A percentile compares a stretch with the other conserved stretches of the same genome.
Conservation (phyloP, 139 green algal species). For the Eudorina sp. region DNA sequence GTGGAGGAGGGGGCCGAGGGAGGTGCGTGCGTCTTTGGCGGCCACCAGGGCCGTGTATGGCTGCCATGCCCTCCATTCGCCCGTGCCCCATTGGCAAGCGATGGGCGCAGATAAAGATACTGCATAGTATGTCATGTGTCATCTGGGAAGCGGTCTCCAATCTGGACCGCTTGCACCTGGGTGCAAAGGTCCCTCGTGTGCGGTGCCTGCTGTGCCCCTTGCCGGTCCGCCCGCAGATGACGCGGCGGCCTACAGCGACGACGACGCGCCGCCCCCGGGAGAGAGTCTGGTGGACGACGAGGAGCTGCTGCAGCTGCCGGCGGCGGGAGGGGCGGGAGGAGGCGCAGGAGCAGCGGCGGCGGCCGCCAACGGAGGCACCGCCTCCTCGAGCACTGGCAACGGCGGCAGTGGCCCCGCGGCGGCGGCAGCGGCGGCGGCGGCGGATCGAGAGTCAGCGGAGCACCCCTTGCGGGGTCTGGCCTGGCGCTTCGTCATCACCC, state of each 20-base stretch:
- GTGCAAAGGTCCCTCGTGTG: too few species aligned
- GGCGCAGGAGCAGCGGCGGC: background rate
- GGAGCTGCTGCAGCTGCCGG: background rate
- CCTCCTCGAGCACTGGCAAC: too few species aligned
- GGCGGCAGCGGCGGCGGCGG: background rate
- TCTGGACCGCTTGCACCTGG: too few species aligned
- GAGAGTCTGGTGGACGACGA: background rate
- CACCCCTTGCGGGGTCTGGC: background rate
- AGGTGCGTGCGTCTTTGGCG: too few species aligned
- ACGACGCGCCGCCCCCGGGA: slow-evolving; percentile 14
- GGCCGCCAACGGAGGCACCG: background rate
- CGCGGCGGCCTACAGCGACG: slow-evolving; percentile 30
- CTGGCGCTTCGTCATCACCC: slow-evolving; percentile 40
- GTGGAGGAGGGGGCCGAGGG: background rate
- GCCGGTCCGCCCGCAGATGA: background rate
- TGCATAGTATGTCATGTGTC: too few species aligned
- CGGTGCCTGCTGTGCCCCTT: too few species aligned
- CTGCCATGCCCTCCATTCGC: too few species aligned
- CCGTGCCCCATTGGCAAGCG: too few species aligned
- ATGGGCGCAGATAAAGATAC: too few species aligned
- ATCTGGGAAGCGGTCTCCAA: too few species aligned
- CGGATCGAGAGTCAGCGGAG: too few species aligned
- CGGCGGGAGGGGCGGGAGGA: background rate
- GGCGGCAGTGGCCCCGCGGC: background rate
- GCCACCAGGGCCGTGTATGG: too few species aligned